Conservation (phyloP, 768 basidiomycete genomes). For the Neoboletus brunneissimus region DNA sequence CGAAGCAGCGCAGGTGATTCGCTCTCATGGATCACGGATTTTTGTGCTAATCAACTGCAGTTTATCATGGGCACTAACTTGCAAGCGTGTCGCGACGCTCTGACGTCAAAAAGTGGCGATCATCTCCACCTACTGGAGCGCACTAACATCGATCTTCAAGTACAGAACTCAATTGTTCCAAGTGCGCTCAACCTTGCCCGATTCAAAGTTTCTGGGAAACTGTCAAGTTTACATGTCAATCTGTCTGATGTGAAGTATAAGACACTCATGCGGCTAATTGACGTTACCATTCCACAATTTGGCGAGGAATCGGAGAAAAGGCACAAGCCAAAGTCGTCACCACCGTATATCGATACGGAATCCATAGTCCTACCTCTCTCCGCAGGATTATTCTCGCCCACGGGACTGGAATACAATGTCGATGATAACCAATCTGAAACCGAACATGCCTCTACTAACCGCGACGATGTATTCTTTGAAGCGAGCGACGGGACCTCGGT, state of each 20-base stretch:
- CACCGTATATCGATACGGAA: conserved; percentile 23
- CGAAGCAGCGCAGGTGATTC: conserved; percentile 82
- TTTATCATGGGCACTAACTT: conserved; percentile 87
- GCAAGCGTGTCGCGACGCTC: conserved; percentile 75
- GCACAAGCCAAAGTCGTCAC: conserved; percentile 16
- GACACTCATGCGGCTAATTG: conserved; percentile 86
- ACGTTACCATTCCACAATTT: conserved; percentile 85
- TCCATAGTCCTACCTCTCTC: conserved; percentile 49
- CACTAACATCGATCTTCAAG: conserved; percentile 82
- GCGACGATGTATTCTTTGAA: conserved; percentile 68
- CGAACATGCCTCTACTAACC: conserved; percentile 37
- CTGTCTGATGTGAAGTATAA: conserved; percentile 90
- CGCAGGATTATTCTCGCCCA: conserved; percentile 50
- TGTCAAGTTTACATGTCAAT: conserved; percentile 88
- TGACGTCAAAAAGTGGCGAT: conserved; percentile 53
- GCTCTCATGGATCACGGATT: background rate
- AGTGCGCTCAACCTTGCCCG: conserved; percentile 76
- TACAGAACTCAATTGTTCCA: conserved; percentile 92
- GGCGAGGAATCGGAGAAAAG: conserved; percentile 41
- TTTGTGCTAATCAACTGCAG: conserved; percentile 40
- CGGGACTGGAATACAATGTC: conserved; percentile 65
- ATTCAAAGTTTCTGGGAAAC: conserved; percentile 86
- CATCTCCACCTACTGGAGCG: conserved; percentile 88
- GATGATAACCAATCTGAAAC: conserved; percentile 54
- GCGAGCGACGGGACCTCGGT: conserved; percentile 59